Evolutionary conservation across 805 yeast species (phyloP).

Genomic region (Myxozyma kluyveri): DNA sequence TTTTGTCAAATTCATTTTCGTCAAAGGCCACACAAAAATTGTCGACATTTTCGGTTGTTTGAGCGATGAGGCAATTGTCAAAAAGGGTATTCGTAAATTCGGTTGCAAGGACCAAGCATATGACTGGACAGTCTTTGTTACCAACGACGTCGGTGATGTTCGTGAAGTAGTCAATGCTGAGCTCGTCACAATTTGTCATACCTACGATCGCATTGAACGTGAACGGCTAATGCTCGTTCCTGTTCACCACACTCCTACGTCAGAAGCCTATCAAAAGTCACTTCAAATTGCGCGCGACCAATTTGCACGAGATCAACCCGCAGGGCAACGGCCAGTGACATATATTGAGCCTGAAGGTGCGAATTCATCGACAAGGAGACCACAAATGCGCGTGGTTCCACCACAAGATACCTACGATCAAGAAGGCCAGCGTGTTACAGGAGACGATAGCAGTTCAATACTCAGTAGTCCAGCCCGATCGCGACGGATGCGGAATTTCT

Average conservation of each 20-base stretch:
- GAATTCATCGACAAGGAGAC: neutral
- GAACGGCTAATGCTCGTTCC: conserved; percentile 68
- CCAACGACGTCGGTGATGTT: conserved; percentile 53
- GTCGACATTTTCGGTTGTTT: conserved; percentile 76
- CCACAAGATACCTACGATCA: neutral
- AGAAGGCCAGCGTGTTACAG: neutral
- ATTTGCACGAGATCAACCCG: conserved; percentile 12
- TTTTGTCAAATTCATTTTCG: conserved; percentile 63
- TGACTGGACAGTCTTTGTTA: conserved; percentile 49
- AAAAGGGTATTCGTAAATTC: conserved; percentile 58
- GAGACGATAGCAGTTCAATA: neutral
- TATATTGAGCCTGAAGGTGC: conserved; percentile 7
- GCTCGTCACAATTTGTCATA: conserved; percentile 76
- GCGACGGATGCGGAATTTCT: conserved; percentile 47
- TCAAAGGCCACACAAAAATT: conserved; percentile 67
- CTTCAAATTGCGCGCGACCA: conserved; percentile 28
- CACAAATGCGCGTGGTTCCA: neutral
- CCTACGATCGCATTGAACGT: conserved; percentile 67
- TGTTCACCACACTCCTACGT: conserved; percentile 56
- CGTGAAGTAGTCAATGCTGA: conserved; percentile 71
- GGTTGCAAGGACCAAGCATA: conserved; percentile 37
- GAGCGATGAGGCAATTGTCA: conserved; percentile 74
- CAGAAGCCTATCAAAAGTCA: conserved; percentile 34
- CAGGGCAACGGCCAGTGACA: conserved; percentile 21
- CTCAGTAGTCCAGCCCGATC: conserved; percentile 4